Evolutionary conservation across 345 rosid genomes (phyloP).

Genomic region (Boechera divaricarpa): DNA sequence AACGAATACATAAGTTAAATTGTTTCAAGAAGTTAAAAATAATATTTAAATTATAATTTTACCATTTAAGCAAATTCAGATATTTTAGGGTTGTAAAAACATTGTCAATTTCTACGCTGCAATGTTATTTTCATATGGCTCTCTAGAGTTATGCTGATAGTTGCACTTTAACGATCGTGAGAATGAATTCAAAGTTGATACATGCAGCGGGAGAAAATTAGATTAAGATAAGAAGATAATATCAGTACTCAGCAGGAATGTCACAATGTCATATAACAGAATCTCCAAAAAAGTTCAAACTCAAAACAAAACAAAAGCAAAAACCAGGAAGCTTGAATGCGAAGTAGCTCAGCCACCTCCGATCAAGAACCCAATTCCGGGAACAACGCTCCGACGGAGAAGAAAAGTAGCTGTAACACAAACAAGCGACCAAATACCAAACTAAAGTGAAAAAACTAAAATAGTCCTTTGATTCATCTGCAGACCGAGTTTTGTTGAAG

Average conservation of each 20-base stretch:
- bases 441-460: background rate
- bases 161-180: too few relatives aligned
- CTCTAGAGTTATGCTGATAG: too few relatives aligned
- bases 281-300: background rate
- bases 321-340: background rate
- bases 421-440: background rate
- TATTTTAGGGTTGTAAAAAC: too few relatives aligned
- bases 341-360: constrained; percentile 26
- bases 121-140: too few relatives aligned
- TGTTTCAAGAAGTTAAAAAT: too few relatives aligned
- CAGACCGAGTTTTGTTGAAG: background rate
- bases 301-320: background rate
- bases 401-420: background rate
- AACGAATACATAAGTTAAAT: too few relatives aligned
- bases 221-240: background rate
- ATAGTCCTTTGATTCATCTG: background rate
- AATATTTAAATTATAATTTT: too few relatives aligned
- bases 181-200: background rate
- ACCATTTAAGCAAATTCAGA: too few relatives aligned
- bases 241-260: background rate
- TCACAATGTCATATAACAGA: background rate
- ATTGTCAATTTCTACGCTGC: too few relatives aligned
- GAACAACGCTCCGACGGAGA: constrained; percentile 3
- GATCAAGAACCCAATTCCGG: constrained; percentile 32
- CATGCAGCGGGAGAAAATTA: background rate